Conservation (phyloP, 352 stramenopile genomes). For the Phytophthora sp. region DNA sequence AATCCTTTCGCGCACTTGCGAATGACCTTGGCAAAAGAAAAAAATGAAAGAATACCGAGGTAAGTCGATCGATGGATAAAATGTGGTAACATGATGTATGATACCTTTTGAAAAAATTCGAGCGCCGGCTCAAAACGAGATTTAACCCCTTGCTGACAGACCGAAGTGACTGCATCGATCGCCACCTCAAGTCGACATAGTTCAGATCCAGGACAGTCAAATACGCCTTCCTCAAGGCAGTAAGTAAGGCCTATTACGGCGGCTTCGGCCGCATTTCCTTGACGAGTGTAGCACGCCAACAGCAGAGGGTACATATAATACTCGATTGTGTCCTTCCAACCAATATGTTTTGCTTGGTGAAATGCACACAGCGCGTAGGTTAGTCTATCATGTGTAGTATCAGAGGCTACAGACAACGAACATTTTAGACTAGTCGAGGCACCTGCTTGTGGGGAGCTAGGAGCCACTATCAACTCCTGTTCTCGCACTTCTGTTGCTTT, state of each 20-base stretch:
- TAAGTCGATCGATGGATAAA: not conserved
- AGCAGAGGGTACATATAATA: conserved; percentile 85
- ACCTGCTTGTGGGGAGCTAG: conserved; percentile 1
- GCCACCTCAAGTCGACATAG: conserved; percentile 60
- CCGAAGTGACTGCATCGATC: conserved; percentile 65
- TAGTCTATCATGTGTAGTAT: no score
- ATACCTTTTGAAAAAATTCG: conserved; percentile 75
- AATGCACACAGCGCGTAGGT: conserved; percentile 2
- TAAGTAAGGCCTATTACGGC: conserved; percentile 59
- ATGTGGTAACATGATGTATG: not conserved
- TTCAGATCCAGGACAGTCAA: conserved; percentile 45
- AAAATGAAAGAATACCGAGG: no score
- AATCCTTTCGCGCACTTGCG: conserved; percentile 50
- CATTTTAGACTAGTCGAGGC: no score
- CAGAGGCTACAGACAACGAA: no score
- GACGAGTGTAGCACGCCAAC: conserved; percentile 76
- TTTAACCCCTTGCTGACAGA: conserved; percentile 84
- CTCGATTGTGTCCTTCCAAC: conserved; percentile 46
- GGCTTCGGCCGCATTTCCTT: conserved; percentile 59
- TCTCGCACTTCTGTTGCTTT: conserved; percentile 38
- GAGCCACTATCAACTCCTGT: conserved; percentile 20
- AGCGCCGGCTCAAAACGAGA: conserved; percentile 65
- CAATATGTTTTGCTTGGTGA: conserved; percentile 24
- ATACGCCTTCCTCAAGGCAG: conserved; percentile 67
- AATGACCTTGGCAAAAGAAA: conserved; percentile 47